These are phyloP conservation scores for Trichosporon ovoides DNA, from an alignment of 1,284 basidiomycete genomes.

Conservation along the genomic window DNA sequence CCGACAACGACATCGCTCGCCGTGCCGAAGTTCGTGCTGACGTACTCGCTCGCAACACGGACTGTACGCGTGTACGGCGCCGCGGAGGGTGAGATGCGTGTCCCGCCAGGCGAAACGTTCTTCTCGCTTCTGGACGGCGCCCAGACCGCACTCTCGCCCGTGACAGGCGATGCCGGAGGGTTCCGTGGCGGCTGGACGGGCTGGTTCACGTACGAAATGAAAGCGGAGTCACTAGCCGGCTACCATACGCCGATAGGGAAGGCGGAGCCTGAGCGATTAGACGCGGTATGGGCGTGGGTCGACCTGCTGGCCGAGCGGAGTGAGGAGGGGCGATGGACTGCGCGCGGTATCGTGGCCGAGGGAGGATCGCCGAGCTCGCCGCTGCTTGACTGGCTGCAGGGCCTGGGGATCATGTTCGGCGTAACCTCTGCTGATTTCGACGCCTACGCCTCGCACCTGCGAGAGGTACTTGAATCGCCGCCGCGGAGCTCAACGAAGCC, in stretches of 20 bases:
- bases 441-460: slow-evolving; percentile 11
- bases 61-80: slow-evolving; percentile 25
- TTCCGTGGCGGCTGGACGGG: slow-evolving; percentile 54
- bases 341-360: slow-evolving; percentile 44
- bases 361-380: slow-evolving; percentile 7
- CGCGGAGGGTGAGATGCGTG: slow-evolving; percentile 9
- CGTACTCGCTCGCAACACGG: slow-evolving; percentile 37
- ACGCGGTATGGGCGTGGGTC: slow-evolving; percentile 49
- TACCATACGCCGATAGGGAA: slow-evolving; percentile 22
- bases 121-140: slow-evolving; percentile 43
- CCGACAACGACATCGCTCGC: slow-evolving; percentile 44
- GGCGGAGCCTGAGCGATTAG: slow-evolving; percentile 24
- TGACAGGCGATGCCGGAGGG: slow-evolving; percentile 18
- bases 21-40: slow-evolving; percentile 38
- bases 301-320: slow-evolving; percentile 47
- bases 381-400: slow-evolving; percentile 35
- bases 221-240: slow-evolving; percentile 50
- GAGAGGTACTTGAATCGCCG: slow-evolving; percentile 10
- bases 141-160: slow-evolving; percentile 24
- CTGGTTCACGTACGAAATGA: slow-evolving; percentile 56
- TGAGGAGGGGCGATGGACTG: slow-evolving; percentile 47
- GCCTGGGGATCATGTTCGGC: slow-evolving; percentile 33
- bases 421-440: slow-evolving; percentile 24
- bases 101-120: slow-evolving; percentile 35
- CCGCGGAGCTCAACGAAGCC: slow-evolving; percentile 4